A percentile compares a stretch with the other conserved stretches of the same genome.
These are phyloP conservation scores for Cutaneotrichosporon cyanovorans DNA, from an alignment of 1,284 basidiomycete genomes.

Conservation along the genomic window DNA sequence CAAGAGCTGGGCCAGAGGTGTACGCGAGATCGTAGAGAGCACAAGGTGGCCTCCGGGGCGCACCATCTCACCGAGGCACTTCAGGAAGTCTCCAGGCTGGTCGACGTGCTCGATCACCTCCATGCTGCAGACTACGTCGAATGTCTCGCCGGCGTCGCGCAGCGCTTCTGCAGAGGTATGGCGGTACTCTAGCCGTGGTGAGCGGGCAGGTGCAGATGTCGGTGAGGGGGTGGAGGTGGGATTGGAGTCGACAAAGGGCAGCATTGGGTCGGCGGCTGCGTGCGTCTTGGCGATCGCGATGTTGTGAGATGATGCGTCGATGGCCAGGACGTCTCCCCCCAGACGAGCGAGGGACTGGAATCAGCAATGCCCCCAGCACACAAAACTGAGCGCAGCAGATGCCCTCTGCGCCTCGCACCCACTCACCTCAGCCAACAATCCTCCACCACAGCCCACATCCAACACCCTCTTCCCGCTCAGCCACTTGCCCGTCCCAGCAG, in stretches of 20 bases:
- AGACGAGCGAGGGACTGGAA: conserved; percentile 72
- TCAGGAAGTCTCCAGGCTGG: conserved; percentile 75
- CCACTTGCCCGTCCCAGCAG: conserved; percentile 38
- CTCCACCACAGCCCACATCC: conserved; percentile 92
- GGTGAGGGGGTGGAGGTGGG: conserved; percentile 55
- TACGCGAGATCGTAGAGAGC: conserved; percentile 92
- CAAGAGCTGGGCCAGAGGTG: conserved; percentile 77
- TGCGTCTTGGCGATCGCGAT: conserved; percentile 80
- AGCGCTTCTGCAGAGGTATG: conserved; percentile 71
- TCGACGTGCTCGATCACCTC: conserved; percentile 98
- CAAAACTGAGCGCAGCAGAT: background rate
- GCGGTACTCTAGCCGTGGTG: conserved; percentile 57
- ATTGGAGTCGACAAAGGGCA: conserved; percentile 71
- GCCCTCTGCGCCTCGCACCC: conserved; percentile 15
- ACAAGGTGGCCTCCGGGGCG: conserved; percentile 93
- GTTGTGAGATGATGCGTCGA: conserved; percentile 85
- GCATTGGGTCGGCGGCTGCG: conserved; percentile 65
- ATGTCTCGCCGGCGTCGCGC: conserved; percentile 53
- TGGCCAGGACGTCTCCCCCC: conserved; percentile 75
- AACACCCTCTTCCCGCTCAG: conserved; percentile 62
- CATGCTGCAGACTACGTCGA: conserved; percentile 94
- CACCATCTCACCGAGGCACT: conserved; percentile 69
- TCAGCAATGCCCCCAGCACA: background rate
- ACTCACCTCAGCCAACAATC: conserved; percentile 79
- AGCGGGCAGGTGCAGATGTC: conserved; percentile 55